Evolutionary conservation across 768 basidiomycete genomes (phyloP), one percentile per base, ranked within the genome.

Genomic region (Pluteus cervinus): DNA sequence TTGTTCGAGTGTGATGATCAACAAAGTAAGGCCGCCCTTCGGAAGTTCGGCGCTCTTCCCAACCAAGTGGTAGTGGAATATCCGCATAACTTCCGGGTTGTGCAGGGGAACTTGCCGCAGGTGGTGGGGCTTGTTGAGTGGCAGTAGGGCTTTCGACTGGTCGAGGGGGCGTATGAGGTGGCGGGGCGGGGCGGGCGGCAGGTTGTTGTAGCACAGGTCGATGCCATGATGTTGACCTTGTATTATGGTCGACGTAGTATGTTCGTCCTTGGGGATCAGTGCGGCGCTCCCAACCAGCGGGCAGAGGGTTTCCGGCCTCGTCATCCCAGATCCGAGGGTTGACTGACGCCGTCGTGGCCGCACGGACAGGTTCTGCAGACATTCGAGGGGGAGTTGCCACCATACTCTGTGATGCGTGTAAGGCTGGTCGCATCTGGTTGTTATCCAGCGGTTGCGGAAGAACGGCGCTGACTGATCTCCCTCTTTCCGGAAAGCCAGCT

Each of bases 11-110:
- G 58, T 91, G 86, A 53, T 93, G 72, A 41, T 73, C 69, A 35
- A 76, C 73, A 46, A 75, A 75, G 51, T 75, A 76, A 6, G 72
- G 70, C 32, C 90, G 68, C 1, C 90, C 90, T 58, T 92, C 87
- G n/a, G 86, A 75, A 2, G 89, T 90, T 41, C 81, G 78, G 31
- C 90, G 77, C 53, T 92, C 90, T 60, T 93, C 91, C 90, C 91
- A 94, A 14, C 90, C 90, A 5, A 83, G 73, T 0, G 90, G 90
- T 7, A 94, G 66, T 7, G 86, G 87, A 7, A 82, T 67, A 47
- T 80, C 79, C 2, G 69, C 65, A 49, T 79, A 79, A 3, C 65
- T 51, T 10, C 57, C 58, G 7, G 67, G 44, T 33, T 58, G 52
- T n/a, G 61, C 53, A 5, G 63, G 43, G 12, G 60, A 44, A 36